A percentile compares a stretch with the other conserved stretches of the same genome.
Conservation (phyloP, 2,329 filamentous ascomycete species). For the Clonostachys rhizophaga region DNA sequence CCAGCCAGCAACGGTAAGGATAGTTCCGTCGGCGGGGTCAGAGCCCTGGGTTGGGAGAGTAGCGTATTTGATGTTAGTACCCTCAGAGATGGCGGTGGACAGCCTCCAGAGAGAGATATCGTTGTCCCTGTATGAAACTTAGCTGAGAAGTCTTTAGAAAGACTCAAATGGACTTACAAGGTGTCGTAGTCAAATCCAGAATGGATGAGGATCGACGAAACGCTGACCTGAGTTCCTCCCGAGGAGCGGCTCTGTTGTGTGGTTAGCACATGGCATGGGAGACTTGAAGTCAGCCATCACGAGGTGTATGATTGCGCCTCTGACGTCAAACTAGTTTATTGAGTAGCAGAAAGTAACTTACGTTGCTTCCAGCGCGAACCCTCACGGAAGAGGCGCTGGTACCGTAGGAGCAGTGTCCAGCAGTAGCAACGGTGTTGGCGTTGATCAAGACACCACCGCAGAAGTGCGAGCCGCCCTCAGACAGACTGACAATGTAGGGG, state of each 20-base stretch:
- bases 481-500: constrained; percentile 21
- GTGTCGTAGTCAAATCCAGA: constrained; percentile 11
- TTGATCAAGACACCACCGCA: constrained; percentile 21
- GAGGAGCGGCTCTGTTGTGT: background rate
- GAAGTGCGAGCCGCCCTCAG: constrained; percentile 9
- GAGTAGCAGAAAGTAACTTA: background rate
- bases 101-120: constrained; percentile 22
- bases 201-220: constrained; percentile 14
- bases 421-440: constrained; percentile 21
- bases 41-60: constrained; percentile 1
- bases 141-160: too few relatives aligned
- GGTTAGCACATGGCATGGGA: too few relatives aligned
- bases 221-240: constrained; percentile 14
- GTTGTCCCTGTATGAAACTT: constrained; percentile 6
- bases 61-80: constrained; percentile 1
- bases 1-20: constrained; percentile 5
- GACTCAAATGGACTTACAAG: background rate
- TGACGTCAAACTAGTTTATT: background rate
- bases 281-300: too few relatives aligned
- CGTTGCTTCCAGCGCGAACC: constrained; percentile 18
- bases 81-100: constrained; percentile 10
- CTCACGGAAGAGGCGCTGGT: constrained; percentile 7
- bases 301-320: too few relatives aligned
- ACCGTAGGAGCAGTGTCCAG: constrained; percentile 19
- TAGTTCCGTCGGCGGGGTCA: constrained; percentile 1